Evolutionary conservation across 352 stramenopile genomes (phyloP).

Genomic region (Phytophthora uliginosa): DNA sequence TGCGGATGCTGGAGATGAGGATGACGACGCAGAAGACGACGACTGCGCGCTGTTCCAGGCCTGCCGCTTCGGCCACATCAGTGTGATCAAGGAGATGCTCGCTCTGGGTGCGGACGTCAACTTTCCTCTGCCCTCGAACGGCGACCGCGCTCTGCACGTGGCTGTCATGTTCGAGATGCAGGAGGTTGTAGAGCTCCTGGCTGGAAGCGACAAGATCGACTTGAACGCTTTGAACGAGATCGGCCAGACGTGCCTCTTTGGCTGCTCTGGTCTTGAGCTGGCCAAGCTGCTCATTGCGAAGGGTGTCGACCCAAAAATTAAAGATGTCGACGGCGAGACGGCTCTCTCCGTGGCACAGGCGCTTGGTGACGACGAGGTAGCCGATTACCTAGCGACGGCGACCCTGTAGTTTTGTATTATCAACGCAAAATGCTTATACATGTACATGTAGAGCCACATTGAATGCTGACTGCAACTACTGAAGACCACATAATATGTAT

Average conservation of each 20-base stretch:
- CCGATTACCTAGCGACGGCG: conserved; percentile 64
- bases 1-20: conserved; percentile 43
- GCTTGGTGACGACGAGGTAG: conserved; percentile 84
- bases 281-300: conserved; percentile 69
- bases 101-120: conserved; percentile 75
- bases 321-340: conserved; percentile 78
- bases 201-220: conserved; percentile 56
- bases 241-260: conserved; percentile 85
- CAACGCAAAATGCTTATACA: too few species aligned
- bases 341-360: conserved; percentile 73
- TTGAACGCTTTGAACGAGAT: conserved; percentile 79
- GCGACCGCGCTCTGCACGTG: conserved; percentile 82
- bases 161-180: conserved; percentile 89
- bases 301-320: conserved; percentile 70
- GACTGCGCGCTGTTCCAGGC: conserved; percentile 86
- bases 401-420: conserved; percentile 33
- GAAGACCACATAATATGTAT: too few species aligned
- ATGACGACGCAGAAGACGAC: conserved; percentile 54
- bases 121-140: conserved; percentile 66
- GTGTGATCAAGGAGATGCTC: conserved; percentile 84
- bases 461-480: too few species aligned
- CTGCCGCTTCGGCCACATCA: conserved; percentile 74
- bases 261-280: conserved; percentile 81
- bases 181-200: conserved; percentile 79
- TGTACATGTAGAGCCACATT: too few species aligned